These are phyloP conservation scores for Trichoderma sp. DNA, from an alignment of 2,329 filamentous ascomycete genomes.

Conservation along the genomic window DNA sequence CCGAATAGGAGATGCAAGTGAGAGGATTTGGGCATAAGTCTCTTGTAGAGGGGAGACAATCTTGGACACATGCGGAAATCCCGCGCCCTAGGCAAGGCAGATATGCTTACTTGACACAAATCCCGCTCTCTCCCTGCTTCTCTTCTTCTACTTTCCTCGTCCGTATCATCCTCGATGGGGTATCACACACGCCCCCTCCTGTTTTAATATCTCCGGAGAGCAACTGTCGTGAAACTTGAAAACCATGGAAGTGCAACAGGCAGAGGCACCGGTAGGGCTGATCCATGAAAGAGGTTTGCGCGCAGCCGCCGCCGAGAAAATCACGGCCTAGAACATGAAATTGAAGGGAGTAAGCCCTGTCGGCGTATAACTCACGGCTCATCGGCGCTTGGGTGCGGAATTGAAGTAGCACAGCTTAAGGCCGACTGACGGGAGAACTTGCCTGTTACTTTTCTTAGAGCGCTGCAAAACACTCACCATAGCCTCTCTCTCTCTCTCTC, in stretches of 20 bases:
- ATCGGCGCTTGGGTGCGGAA: not conserved
- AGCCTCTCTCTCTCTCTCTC: not conserved
- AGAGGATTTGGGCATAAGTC: not conserved
- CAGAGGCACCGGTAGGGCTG: conserved; percentile 18
- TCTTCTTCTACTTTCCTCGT: too few species aligned
- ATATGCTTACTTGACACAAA: not conserved
- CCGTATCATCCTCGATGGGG: not conserved
- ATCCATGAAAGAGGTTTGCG: not conserved
- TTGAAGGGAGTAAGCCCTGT: not conserved
- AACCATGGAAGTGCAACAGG: not conserved
- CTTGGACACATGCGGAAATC: not conserved
- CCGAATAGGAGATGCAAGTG: not conserved
- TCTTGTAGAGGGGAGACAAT: not conserved
- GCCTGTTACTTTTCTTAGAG: not conserved
- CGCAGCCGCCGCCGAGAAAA: not conserved
- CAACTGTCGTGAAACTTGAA: conserved; percentile 17
- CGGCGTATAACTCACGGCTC: not conserved
- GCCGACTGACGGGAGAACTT: not conserved
- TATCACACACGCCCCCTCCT: not conserved
- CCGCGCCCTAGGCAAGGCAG: not conserved
- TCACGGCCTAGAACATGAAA: not conserved
- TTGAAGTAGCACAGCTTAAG: not conserved
- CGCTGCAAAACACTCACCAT: not conserved
- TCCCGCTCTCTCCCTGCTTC: not conserved
- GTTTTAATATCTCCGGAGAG: not conserved